Base-by-base conservation (phyloP, 768 basidiomycete genomes). In the Lactarius quietus region DNA sequence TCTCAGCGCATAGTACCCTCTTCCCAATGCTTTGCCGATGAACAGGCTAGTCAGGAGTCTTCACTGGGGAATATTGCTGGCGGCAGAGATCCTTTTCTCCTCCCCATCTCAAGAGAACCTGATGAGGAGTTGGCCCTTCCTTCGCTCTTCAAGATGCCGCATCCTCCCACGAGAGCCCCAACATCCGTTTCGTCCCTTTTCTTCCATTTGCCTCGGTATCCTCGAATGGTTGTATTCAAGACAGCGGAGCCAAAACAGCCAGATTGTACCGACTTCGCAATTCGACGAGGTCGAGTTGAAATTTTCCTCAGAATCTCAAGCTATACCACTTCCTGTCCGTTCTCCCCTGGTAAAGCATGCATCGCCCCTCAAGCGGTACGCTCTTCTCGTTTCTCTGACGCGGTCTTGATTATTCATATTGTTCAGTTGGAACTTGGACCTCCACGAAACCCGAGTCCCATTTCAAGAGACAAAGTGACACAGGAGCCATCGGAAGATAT, bases 1-100 rank as follows among this genome's bases (percentile, higher is more conserved):
- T 62, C 65, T n/a, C 65, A 66, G 52, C 61, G 65, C 33, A 62
- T 66, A 18, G 65, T 66, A 28, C 65, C 65, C 20, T 66, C 65
- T 7, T 66, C 65, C 8, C 65, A 66, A 52, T 66, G 56, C 56
- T 62, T 61, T n/a, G 52, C 52, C 8, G 65, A 66, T 48, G 61
- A 66, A 43, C 56, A 58, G 18, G 7, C 20, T 15, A 23, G 23
- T 36, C 0, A 4, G 7, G 52, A 23, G 35, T n/a, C 63, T 20
- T 61, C 33, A 18, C 33, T 61, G 35, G 55, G 41, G n/a, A 35
- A 15, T 26, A 38, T 51, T 39, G 36, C 4, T 26, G 33, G 20
- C 31, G 39, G 12, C 26, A 35, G 36, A 31, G 20, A 61, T 36
- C 54, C 58, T 12, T 65, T 61, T 35, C 20, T 48, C 28, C 41